Evolutionary conservation across 116 monocot species (phyloP).

Genomic region (Phalaenopsis hybrid): DNA sequence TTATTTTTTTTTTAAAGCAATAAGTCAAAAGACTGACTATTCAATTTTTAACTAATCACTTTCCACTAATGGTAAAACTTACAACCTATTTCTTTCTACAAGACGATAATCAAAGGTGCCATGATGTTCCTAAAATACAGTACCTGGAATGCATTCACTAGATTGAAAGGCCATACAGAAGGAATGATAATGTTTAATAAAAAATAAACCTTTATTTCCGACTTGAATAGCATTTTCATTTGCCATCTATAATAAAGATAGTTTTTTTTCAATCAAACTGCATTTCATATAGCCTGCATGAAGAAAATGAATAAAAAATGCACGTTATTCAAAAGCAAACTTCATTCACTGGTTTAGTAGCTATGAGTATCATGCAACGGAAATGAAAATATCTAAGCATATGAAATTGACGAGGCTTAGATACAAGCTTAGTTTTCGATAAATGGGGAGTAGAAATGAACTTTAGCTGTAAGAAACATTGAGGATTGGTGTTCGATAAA

Average conservation of each 20-base stretch:
- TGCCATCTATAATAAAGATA: background rate
- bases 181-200: background rate
- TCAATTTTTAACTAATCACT: too few species aligned
- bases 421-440: background rate
- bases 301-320: background rate
- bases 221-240: background rate
- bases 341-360: background rate
- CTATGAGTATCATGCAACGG: background rate
- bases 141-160: background rate
- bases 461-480: background rate
- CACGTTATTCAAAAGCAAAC: background rate
- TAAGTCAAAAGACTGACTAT: too few species aligned
- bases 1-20: too few species aligned
- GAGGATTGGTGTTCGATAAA: background rate
- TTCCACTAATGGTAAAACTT: background rate
- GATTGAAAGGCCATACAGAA: background rate
- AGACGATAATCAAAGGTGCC: background rate
- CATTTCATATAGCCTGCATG: background rate
- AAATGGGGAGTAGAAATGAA: background rate
- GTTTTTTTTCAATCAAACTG: background rate
- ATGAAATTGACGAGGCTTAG: background rate
- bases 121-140: background rate
- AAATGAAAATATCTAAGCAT: background rate
- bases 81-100: background rate
- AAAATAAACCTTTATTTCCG: background rate